phyloP scores from a whole-genome alignment of 495 filamentous ascomycete species.

The Aspergillus sclerotioniger region DNA sequence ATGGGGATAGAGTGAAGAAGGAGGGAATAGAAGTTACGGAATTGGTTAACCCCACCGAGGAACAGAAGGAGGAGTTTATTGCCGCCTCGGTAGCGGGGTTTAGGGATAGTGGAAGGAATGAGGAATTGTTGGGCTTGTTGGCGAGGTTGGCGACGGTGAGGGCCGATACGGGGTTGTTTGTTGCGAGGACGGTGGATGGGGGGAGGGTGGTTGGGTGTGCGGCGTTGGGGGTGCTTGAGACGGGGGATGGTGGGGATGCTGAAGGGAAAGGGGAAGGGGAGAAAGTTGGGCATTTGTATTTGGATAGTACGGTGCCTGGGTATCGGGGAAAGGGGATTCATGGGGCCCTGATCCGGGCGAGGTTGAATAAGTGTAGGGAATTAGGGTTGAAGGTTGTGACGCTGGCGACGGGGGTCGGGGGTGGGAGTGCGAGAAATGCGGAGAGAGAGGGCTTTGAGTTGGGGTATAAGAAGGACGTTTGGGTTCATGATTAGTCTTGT shows the following conservation, averaged over 20 bases:
- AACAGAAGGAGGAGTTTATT: slow-evolving; percentile 9
- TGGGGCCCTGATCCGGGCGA: slow-evolving; percentile 14
- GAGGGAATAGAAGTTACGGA: not conserved
- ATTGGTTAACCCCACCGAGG: not conserved
- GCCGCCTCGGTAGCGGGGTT: slow-evolving; percentile 18
- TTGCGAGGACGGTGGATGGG: slow-evolving; percentile 16
- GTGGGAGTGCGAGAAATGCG: slow-evolving; percentile 20
- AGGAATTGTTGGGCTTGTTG: slow-evolving; percentile 13
- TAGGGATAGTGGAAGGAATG: slow-evolving; percentile 11
- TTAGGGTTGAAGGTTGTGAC: slow-evolving; percentile 17
- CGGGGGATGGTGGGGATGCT: not conserved
- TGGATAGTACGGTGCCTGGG: slow-evolving; percentile 21
- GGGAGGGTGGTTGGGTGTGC: slow-evolving; percentile 18
- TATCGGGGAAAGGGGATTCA: slow-evolving; percentile 23
- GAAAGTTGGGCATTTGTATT: slow-evolving; percentile 20
- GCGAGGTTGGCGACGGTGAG: slow-evolving; percentile 16
- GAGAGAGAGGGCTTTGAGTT: slow-evolving; percentile 23
- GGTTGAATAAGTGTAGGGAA: slow-evolving; percentile 14
- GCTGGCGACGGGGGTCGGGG: slow-evolving; percentile 13
- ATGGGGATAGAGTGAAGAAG: not conserved
- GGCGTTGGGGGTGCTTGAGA: slow-evolving; percentile 21
- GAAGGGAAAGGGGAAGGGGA: not conserved
- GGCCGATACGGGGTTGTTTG: slow-evolving; percentile 18
- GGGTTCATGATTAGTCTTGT: not conserved
- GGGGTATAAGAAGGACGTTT: slow-evolving; percentile 11